phyloP scores from a whole-genome alignment of 331 rosid genomes.

The Malus hybrid region DNA sequence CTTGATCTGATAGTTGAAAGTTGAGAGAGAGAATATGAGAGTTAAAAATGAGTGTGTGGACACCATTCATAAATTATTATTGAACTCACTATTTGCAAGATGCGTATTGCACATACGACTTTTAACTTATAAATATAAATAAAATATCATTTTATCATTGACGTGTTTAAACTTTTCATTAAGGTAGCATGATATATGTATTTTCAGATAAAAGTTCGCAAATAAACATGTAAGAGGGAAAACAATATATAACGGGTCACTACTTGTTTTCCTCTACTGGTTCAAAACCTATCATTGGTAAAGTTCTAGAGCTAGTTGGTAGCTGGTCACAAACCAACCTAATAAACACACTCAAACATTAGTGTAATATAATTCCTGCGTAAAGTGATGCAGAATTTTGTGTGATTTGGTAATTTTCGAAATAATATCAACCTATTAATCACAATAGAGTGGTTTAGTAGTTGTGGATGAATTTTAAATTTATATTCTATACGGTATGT shows the following conservation, averaged over 20 bases:
- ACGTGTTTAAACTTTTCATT: background rate
- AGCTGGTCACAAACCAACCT: background rate
- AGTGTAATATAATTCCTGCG: background rate
- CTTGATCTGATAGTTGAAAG: too few relatives aligned
- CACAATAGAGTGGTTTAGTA: too few relatives aligned
- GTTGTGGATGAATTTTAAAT: too few relatives aligned
- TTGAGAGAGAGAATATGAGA: too few relatives aligned
- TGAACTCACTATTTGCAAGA: too few relatives aligned
- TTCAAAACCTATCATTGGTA: background rate
- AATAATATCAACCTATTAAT: background rate
- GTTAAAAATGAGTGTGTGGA: too few relatives aligned
- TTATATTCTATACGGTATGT: too few relatives aligned
- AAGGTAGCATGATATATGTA: background rate
- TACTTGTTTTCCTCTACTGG: background rate
- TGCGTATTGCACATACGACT: background rate
- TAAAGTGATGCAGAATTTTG: background rate
- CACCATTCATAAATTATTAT: too few relatives aligned
- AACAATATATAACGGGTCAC: background rate
- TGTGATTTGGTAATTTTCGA: background rate
- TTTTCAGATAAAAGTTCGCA: background rate
- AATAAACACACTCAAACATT: background rate
- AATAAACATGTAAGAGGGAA: background rate
- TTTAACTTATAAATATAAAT: too few relatives aligned
- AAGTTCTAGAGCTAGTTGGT: background rate
- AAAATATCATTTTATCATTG: background rate